These are phyloP conservation scores for Aspergillus udagawae DNA, from an alignment of 2,329 filamentous ascomycete genomes.

Conservation along the genomic window DNA sequence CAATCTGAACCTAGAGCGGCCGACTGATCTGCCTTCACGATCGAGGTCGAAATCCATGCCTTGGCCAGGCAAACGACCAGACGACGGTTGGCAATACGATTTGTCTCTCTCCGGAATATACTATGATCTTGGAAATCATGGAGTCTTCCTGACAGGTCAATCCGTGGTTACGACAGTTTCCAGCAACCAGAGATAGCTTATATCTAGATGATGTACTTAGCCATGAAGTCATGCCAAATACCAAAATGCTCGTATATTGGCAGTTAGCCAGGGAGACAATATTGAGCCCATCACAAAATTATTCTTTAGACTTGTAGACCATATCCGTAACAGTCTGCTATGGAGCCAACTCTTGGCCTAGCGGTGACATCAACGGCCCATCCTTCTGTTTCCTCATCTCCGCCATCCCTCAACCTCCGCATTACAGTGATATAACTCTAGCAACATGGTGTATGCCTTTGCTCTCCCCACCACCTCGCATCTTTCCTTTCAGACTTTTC, in stretches of 20 bases:
- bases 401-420: constrained; percentile 8
- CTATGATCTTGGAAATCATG: background rate
- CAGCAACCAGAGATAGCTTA: background rate
- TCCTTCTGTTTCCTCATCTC: constrained; percentile 10
- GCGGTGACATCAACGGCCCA: constrained; percentile 11
- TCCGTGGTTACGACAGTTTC: background rate
- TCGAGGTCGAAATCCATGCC: background rate
- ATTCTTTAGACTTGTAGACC: background rate
- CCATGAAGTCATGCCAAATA: background rate
- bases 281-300: background rate
- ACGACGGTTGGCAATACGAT: background rate
- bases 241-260: background rate
- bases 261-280: background rate
- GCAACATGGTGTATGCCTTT: constrained; percentile 82
- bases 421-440: constrained; percentile 5
- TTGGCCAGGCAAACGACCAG: background rate
- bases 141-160: background rate
- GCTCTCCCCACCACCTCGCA: constrained; percentile 83
- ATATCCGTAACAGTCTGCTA: background rate
- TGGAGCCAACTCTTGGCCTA: background rate
- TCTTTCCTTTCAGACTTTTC: constrained; percentile 73
- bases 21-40: background rate
- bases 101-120: background rate
- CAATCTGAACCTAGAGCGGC: background rate
- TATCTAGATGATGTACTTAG: background rate